Base-by-base conservation (phyloP, 1,139 yeast genomes). In the Hansenula sp. region DNA sequence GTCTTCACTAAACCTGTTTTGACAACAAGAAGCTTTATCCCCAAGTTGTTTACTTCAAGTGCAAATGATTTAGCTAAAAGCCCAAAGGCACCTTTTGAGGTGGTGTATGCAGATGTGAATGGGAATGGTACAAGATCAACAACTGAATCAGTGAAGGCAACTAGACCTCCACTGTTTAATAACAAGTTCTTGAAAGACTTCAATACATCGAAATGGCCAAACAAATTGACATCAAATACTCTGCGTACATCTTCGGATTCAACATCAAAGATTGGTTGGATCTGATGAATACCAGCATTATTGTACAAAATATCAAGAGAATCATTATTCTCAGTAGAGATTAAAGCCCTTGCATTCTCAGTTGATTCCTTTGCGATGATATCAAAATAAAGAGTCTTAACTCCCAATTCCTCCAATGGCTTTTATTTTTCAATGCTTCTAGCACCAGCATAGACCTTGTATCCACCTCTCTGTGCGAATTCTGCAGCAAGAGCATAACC, bases 1-100 rank as follows among this genome's bases (percentile, higher is more conserved):
- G 89, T 80, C 26, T 68, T 62, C 25, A 81, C 85, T 16, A 79
- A 82, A 28, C 82, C 87, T 3, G 92, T 82, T 36, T 77, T 64
- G 6, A 82, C 73, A 38, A 81, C 82, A 42, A 85, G 66, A 3
- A 84, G 90, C 42, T 74, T 71, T 26, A 85, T 89, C 16, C 75
- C 85, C 53, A 84, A 79, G 3, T 88, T 84, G 51, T 73, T 75
- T 66, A 84, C 60, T 60, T 85, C 95, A 18, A 82, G 52, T 24
- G 82, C 73, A 38, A 85, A 65, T 3, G 71, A 68, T 34, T 74
- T 68, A 1, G 85, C 82, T 54, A 79, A 80, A 42, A 72, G 77
- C 53, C 81, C 84, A 38, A 85, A 73, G 1, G 92, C 89, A 2
- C 89, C 84, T 55, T 86, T 86, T 2, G 82, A 61, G 3, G 89